Percentiles rank a stretch among this genome's conserved stretches.
Conservation (phyloP, 441 rosid genomes). For the Theobroma grandiflorum region DNA sequence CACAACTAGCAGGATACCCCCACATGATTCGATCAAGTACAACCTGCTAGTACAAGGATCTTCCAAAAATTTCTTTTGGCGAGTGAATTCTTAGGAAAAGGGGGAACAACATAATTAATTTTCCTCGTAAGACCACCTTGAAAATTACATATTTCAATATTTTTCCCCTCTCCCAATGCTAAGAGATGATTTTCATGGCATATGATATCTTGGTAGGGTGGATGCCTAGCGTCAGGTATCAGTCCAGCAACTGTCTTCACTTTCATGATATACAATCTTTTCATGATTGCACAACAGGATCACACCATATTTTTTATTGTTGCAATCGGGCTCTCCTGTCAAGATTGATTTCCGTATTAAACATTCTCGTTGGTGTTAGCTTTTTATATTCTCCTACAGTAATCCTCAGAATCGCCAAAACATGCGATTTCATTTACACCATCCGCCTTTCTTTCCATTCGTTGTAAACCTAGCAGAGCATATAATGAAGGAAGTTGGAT, state of each 20-base stretch:
- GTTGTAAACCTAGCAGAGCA: background rate
- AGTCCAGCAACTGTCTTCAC: background rate
- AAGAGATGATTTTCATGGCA: background rate
- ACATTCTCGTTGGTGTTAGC: no score
- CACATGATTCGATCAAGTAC: slow-evolving; percentile 8
- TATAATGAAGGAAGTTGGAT: background rate
- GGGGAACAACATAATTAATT: background rate
- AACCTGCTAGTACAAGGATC: background rate
- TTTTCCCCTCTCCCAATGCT: background rate
- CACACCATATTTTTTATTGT: background rate
- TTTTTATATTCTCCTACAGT: no score
- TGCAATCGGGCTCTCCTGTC: background rate
- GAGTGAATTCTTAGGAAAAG: slow-evolving; percentile 3
- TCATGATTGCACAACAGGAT: background rate
- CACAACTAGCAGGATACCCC: background rate
- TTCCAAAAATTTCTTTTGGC: background rate
- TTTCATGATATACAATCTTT: background rate
- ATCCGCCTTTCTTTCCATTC: background rate
- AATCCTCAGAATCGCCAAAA: no score
- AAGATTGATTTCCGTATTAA: background rate
- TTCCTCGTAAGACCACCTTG: background rate
- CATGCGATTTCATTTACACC: no score
- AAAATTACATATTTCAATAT: background rate
- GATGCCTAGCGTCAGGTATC: background rate
- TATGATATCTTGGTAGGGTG: slow-evolving; percentile 11